Percentiles rank a stretch among this genome's conserved stretches.
phyloP scores from a whole-genome alignment of 2,329 filamentous ascomycete genomes.

The Hypoxylon sp. region DNA sequence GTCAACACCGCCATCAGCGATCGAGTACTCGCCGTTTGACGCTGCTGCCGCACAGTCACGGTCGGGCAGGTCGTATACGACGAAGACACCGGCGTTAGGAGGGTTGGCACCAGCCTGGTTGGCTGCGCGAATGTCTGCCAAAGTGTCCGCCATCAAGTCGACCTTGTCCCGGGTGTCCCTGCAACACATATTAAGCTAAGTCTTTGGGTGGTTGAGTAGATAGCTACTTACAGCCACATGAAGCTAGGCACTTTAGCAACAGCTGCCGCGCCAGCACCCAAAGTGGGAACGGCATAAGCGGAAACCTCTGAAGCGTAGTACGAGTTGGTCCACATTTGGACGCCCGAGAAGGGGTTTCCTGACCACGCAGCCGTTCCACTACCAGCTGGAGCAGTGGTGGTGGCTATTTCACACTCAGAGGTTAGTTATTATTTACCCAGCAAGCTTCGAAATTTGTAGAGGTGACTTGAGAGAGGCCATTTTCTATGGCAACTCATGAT shows the following conservation, averaged over 20 bases:
- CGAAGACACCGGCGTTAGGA: conserved; percentile 64
- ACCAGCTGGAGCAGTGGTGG: conserved; percentile 49
- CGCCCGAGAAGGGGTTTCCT: conserved; percentile 69
- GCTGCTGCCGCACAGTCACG: conserved; percentile 71
- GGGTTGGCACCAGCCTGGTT: conserved; percentile 58
- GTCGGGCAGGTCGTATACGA: conserved; percentile 71
- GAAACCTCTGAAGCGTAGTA: conserved; percentile 70
- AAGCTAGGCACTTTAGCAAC: conserved; percentile 68
- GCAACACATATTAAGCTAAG: conserved; percentile 35
- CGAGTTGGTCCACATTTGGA: conserved; percentile 67
- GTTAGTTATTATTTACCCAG: conserved; percentile 1
- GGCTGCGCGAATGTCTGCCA: conserved; percentile 60
- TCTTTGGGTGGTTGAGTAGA: background rate
- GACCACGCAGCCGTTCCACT: conserved; percentile 60
- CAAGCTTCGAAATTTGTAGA: background rate
- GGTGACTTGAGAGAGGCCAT: background rate
- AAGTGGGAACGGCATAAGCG: conserved; percentile 71
- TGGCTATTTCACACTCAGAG: conserved; percentile 33
- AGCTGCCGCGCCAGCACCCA: conserved; percentile 68
- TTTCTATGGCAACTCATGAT: background rate
- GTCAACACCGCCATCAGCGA: conserved; percentile 65
- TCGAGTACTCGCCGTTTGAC: conserved; percentile 69
- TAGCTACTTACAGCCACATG: conserved; percentile 62
- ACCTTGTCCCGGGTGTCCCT: conserved; percentile 67
- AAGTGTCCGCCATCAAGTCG: conserved; percentile 61